A percentile compares a stretch with the other conserved stretches of the same genome.
phyloP scores from a whole-genome alignment of 805 yeast genomes.

The Yarrowia sp. region DNA sequence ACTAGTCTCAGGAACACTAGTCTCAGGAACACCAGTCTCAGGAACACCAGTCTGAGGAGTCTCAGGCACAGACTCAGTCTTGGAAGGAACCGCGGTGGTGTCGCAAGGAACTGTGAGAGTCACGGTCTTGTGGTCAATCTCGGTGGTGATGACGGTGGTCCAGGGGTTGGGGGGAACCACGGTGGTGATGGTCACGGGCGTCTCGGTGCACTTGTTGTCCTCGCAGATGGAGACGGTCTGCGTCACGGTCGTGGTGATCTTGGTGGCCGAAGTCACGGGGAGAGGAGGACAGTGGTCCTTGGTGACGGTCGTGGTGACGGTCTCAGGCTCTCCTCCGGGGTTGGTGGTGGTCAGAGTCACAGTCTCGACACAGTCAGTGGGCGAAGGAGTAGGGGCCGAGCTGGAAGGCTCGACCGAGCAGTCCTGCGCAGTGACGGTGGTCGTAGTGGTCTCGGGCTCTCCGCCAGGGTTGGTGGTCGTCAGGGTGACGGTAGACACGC shows the following conservation, averaged over 20 bases:
- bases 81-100: background rate
- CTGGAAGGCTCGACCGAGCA: background rate
- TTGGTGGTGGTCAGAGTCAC: background rate
- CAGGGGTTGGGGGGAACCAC: slow-evolving; percentile 12
- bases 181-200: slow-evolving; percentile 19
- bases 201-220: slow-evolving; percentile 1
- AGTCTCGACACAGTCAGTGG: background rate
- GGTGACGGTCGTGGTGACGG: background rate
- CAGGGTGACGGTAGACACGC: background rate
- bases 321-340: background rate
- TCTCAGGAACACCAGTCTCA: background rate
- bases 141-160: slow-evolving; percentile 7
- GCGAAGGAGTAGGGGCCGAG: no score
- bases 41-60: background rate
- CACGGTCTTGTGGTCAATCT: slow-evolving; percentile 10
- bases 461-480: background rate
- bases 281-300: background rate
- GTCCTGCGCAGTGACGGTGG: background rate
- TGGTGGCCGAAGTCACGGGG: background rate
- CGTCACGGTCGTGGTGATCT: slow-evolving; percentile 21
- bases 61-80: background rate
- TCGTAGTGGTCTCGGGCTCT: background rate
- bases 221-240: slow-evolving; percentile 9
- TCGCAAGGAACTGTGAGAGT: slow-evolving; percentile 21
- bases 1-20: background rate